Percentiles rank a stretch among this genome's conserved stretches.
Conservation (phyloP, 2,329 filamentous ascomycete genomes). For the Fusarium nematophilum region DNA sequence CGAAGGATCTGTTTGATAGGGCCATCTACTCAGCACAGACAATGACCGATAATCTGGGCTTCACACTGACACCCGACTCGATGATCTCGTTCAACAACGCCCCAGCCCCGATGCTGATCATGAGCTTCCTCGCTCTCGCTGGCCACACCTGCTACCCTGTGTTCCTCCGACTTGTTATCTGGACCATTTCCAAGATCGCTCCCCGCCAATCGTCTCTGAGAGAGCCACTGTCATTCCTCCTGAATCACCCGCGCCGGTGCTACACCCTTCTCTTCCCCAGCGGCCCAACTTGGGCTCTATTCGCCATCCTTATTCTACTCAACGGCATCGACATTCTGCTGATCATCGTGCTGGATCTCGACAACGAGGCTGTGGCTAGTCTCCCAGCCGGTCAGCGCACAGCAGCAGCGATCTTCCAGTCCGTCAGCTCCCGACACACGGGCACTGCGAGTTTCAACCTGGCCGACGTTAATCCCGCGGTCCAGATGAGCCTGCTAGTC, state of each 20-base stretch:
- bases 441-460: constrained; percentile 64
- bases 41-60: constrained; percentile 64
- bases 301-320: constrained; percentile 61
- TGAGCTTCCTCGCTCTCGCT: constrained; percentile 61
- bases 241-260: constrained; percentile 71
- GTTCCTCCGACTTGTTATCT: constrained; percentile 68
- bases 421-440: constrained; percentile 59
- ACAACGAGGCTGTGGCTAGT: constrained; percentile 60
- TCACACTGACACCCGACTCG: constrained; percentile 66
- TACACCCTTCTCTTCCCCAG: constrained; percentile 72
- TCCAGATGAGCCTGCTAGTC: constrained; percentile 68
- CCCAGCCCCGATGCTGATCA: constrained; percentile 56
- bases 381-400: constrained; percentile 60
- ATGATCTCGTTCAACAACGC: constrained; percentile 62
- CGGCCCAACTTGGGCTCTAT: constrained; percentile 68
- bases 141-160: constrained; percentile 69
- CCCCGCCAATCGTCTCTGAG: constrained; percentile 53
- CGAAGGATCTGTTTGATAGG: constrained; percentile 50
- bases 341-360: constrained; percentile 62
- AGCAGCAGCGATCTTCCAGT: constrained; percentile 69
- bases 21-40: constrained; percentile 63
- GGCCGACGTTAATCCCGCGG: constrained; percentile 61
- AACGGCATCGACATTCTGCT: constrained; percentile 67
- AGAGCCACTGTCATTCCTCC: constrained; percentile 64
- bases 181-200: constrained; percentile 61